Conservation (phyloP, 1,284 basidiomycete genomes). For the Trametes polyzona region DNA sequence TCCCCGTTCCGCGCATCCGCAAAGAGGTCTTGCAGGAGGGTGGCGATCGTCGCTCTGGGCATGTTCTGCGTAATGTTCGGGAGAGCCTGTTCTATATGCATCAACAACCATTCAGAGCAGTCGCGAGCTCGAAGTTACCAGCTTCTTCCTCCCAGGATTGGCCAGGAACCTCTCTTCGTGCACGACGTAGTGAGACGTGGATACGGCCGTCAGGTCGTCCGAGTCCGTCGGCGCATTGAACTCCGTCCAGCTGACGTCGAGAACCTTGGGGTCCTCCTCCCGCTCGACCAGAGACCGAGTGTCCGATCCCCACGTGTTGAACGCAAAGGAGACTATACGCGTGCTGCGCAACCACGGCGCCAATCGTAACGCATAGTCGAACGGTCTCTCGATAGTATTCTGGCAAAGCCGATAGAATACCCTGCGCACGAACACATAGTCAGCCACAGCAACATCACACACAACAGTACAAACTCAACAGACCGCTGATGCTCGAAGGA, state of each 20-base stretch:
- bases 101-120: not conserved
- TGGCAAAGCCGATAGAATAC: conserved; percentile 25
- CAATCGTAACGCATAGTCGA: conserved; percentile 28
- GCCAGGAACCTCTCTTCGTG: conserved; percentile 30
- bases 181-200: conserved; percentile 30
- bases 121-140: conserved; percentile 12
- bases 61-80: conserved; percentile 15
- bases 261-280: conserved; percentile 32
- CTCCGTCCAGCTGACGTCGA: conserved; percentile 39
- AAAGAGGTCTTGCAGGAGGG: conserved; percentile 26
- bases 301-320: conserved; percentile 36
- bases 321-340: conserved; percentile 34
- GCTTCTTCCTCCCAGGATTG: conserved; percentile 28
- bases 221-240: conserved; percentile 26
- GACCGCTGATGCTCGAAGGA: conserved; percentile 41
- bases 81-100: conserved; percentile 5
- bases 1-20: not conserved
- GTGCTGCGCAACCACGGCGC: conserved; percentile 27
- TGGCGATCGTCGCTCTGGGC: conserved; percentile 7
- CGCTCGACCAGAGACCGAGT: conserved; percentile 25
- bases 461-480: not conserved
- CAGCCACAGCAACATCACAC: no score
- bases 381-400: conserved; percentile 11
- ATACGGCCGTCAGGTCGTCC: conserved; percentile 19
- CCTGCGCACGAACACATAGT: conserved; percentile 5